A percentile compares a stretch with the other conserved stretches of the same genome.
Conservation (phyloP, 331 rosid genomes). For the Quercus lobata region DNA sequence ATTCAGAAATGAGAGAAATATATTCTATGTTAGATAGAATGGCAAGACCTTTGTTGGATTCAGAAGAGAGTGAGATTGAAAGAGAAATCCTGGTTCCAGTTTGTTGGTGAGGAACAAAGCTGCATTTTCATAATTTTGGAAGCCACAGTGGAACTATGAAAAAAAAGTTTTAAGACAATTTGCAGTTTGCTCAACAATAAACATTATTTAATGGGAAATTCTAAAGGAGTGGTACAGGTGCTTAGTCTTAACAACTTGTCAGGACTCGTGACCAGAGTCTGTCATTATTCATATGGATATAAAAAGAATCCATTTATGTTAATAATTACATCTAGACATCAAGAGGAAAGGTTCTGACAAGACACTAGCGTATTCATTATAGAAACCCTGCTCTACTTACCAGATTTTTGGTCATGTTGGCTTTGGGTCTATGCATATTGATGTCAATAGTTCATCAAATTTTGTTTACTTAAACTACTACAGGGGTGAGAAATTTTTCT, state of each 20-base stretch:
- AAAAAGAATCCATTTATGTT: neutral
- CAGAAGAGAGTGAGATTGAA: constrained; percentile 12
- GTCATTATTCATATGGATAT: neutral
- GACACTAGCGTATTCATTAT: neutral
- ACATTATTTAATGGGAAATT: neutral
- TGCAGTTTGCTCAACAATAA: neutral
- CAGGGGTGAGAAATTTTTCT: too few species aligned
- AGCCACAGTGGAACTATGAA: neutral
- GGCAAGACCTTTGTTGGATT: constrained; percentile 16
- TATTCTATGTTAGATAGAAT: constrained; percentile 9
- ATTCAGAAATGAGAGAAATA: constrained; percentile 24
- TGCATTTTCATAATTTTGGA: neutral
- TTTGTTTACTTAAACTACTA: too few species aligned
- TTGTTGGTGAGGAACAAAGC: neutral
- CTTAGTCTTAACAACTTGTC: neutral
- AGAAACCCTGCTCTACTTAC: neutral
- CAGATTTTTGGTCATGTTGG: neutral
- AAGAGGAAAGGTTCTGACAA: neutral
- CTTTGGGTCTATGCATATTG: neutral
- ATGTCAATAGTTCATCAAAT: neutral
- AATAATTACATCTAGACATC: neutral
- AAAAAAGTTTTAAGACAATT: neutral
- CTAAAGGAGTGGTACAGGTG: neutral
- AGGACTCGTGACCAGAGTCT: neutral
- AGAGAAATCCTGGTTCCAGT: constrained; percentile 9